Conservation (phyloP, 1,139 yeast species). For the Suhomyces maxii region DNA sequence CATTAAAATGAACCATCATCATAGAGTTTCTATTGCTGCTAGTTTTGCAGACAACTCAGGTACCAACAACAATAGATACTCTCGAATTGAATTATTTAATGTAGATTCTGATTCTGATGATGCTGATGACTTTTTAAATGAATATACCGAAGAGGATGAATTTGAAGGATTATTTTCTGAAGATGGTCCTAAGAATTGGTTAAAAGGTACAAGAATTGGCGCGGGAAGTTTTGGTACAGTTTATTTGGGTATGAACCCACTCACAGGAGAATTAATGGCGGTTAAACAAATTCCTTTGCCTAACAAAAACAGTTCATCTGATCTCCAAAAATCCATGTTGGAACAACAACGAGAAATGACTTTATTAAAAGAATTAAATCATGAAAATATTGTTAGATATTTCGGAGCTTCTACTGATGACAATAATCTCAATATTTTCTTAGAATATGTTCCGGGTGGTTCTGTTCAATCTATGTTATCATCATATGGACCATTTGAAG, state of each 20-base stretch:
- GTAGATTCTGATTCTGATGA: slow-evolving; percentile 46
- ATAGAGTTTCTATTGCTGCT: slow-evolving; percentile 38
- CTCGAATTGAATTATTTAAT: slow-evolving; percentile 51
- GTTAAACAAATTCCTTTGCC: slow-evolving; percentile 88
- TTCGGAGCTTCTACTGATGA: slow-evolving; percentile 81
- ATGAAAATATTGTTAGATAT: slow-evolving; percentile 89
- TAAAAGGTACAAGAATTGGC: slow-evolving; percentile 90
- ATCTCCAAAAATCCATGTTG: slow-evolving; percentile 60
- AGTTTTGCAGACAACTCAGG: slow-evolving; percentile 26
- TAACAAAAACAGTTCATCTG: slow-evolving; percentile 36
- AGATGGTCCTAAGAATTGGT: slow-evolving; percentile 74
- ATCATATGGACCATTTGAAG: slow-evolving; percentile 91
- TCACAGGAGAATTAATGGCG: slow-evolving; percentile 95
- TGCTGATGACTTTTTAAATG: slow-evolving; percentile 33
- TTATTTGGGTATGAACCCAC: slow-evolving; percentile 85
- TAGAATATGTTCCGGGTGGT: slow-evolving; percentile 97
- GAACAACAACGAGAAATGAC: slow-evolving; percentile 89
- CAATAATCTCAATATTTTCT: slow-evolving; percentile 70
- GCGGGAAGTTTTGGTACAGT: slow-evolving; percentile 96
- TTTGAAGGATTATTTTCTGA: slow-evolving; percentile 19
- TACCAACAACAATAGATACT: slow-evolving; percentile 36
- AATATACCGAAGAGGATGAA: slow-evolving; percentile 27
- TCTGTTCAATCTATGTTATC: slow-evolving; percentile 84
- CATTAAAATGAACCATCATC: slow-evolving; percentile 12
- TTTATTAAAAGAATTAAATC: slow-evolving; percentile 75